Conservation (phyloP, 768 basidiomycete genomes). For the Suillus sp. region DNA sequence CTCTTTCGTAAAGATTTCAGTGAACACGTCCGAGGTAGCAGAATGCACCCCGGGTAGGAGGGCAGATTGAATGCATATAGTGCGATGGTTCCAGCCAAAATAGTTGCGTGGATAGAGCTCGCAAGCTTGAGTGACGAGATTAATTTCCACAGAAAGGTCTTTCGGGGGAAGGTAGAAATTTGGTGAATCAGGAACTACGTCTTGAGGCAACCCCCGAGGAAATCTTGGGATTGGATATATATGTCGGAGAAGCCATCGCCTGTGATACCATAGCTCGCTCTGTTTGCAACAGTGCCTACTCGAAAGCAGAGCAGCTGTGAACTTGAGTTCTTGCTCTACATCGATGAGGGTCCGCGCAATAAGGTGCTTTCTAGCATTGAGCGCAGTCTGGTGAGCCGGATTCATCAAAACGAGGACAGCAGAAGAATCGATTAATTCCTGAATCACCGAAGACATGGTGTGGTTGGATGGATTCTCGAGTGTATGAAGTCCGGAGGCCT, state of each 20-base stretch:
- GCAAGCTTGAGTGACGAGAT: conserved; percentile 50
- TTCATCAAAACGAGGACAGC: conserved; percentile 62
- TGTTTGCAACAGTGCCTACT: conserved; percentile 62
- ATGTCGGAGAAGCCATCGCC: conserved; percentile 60
- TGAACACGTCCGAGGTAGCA: conserved; percentile 21
- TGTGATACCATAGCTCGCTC: conserved; percentile 69
- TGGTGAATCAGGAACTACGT: conserved; percentile 7
- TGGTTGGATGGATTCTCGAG: conserved; percentile 2
- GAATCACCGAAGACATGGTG: conserved; percentile 18
- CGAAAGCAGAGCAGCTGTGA: conserved; percentile 49
- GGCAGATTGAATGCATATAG: conserved; percentile 43
- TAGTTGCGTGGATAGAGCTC: conserved; percentile 73
- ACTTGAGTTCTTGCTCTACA: conserved; percentile 48
- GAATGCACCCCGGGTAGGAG: conserved; percentile 25
- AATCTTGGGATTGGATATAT: conserved; percentile 26
- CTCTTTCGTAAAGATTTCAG: conserved; percentile 43
- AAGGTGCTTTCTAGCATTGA: conserved; percentile 61
- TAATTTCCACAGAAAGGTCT: conserved; percentile 49
- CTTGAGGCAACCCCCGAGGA: background rate
- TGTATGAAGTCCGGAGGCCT: background rate
- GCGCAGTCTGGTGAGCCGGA: conserved; percentile 68
- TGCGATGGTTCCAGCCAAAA: conserved; percentile 70
- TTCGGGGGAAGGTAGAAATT: conserved; percentile 35
- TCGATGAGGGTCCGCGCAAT: conserved; percentile 41
- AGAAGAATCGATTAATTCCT: conserved; percentile 37